A percentile compares a stretch with the other conserved stretches of the same genome.
Conservation (phyloP, 164 flowering plant species). For the Aristolochia fimbriata region DNA sequence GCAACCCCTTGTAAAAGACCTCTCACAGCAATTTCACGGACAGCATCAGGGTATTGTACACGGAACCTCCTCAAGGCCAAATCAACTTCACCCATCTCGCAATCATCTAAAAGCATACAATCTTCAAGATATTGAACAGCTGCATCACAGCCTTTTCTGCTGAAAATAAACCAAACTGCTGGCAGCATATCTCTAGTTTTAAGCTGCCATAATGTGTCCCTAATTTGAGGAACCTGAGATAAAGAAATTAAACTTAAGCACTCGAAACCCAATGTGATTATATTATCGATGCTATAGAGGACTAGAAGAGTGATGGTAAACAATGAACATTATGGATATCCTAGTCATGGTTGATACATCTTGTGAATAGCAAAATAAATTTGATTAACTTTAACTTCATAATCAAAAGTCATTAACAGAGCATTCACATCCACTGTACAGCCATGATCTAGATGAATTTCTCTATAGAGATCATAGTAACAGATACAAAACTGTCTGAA, state of each 20-base stretch:
- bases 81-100: conserved; percentile 73
- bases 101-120: conserved; percentile 66
- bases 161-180: conserved; percentile 93
- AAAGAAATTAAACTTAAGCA: not conserved
- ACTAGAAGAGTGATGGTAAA: not conserved
- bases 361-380: too few relatives aligned
- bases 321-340: not conserved
- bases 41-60: conserved; percentile 78
- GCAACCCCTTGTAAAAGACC: conserved; percentile 86
- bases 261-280: not conserved
- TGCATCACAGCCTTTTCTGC: conserved; percentile 96
- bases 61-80: conserved; percentile 77
- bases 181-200: conserved; percentile 83
- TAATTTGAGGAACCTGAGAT: conserved; percentile 78
- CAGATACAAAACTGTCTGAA: too few relatives aligned
- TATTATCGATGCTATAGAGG: not conserved
- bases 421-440: too few relatives aligned
- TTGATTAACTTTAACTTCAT: too few relatives aligned
- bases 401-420: too few relatives aligned
- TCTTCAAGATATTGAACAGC: conserved; percentile 83
- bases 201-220: conserved; percentile 76
- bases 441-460: too few relatives aligned
- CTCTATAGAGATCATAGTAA: too few relatives aligned
- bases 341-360: too few relatives aligned
- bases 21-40: conserved; percentile 66